phyloP scores from a whole-genome alignment of 2,329 filamentous ascomycete genomes.

The Penicillium glabrum region DNA sequence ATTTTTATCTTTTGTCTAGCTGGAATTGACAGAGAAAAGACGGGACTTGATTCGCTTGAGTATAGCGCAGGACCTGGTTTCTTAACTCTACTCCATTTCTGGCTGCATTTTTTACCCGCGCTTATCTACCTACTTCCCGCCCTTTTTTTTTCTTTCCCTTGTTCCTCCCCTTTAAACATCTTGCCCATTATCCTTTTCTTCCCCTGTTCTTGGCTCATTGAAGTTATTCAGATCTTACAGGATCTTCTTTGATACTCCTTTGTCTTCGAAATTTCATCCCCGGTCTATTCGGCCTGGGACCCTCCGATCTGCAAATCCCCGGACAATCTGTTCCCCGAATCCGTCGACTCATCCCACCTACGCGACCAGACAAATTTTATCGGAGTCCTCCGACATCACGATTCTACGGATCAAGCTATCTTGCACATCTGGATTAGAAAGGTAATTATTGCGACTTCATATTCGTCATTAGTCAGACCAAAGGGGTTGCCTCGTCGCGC shows the following conservation, averaged over 20 bases:
- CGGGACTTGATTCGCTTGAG: conserved; percentile 5
- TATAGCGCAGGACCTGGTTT: not conserved
- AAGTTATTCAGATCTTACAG: not conserved
- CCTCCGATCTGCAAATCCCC: conserved; percentile 11
- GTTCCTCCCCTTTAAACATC: conserved; percentile 3
- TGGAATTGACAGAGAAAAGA: conserved; percentile 4
- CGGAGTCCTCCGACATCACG: not conserved
- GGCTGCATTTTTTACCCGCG: not conserved
- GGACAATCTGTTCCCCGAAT: conserved; percentile 15
- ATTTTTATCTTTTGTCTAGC: not conserved
- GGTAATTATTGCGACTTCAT: not conserved
- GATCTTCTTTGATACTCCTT: not conserved
- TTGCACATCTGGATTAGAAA: not conserved
- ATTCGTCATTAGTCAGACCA: not conserved
- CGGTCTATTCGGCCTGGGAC: conserved; percentile 6
- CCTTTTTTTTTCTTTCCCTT: not conserved
- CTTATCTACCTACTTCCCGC: conserved; percentile 1
- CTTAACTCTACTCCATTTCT: not conserved
- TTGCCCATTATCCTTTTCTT: not conserved
- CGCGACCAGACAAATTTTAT: not conserved
- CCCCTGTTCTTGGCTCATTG: not conserved
- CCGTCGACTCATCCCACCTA: conserved; percentile 18
- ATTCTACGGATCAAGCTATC: too few relatives aligned
- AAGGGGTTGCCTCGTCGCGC: conserved; percentile 13
- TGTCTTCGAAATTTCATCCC: conserved; percentile 2